These are phyloP conservation scores for Phytophthora ramorum DNA, from an alignment of 352 stramenopile genomes.

Conservation along the genomic window DNA sequence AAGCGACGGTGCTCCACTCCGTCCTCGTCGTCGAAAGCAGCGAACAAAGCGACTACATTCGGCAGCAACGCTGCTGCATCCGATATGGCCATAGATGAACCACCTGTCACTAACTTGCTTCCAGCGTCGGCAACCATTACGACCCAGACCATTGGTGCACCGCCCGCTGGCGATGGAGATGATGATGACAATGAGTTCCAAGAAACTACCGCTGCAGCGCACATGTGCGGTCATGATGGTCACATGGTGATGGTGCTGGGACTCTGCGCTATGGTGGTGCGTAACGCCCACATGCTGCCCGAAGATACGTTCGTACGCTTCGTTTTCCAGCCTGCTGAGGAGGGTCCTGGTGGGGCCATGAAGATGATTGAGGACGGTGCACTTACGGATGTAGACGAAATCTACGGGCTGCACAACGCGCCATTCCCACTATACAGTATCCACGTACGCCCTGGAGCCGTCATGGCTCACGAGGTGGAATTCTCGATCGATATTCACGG, in stretches of 20 bases:
- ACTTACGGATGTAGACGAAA: conserved; percentile 84
- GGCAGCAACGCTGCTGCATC: conserved; percentile 14
- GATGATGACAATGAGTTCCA: conserved; percentile 41
- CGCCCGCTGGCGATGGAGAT: conserved; percentile 35
- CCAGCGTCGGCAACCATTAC: conserved; percentile 30
- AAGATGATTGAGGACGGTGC: conserved; percentile 95
- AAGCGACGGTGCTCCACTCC: conserved; percentile 55
- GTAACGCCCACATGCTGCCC: conserved; percentile 73
- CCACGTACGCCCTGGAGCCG: conserved; percentile 85
- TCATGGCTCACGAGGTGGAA: conserved; percentile 93
- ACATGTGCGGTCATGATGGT: conserved; percentile 97
- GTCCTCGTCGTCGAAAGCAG: conserved; percentile 10
- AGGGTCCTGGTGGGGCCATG: conserved; percentile 90
- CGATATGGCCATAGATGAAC: conserved; percentile 31
- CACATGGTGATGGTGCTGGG: conserved; percentile 96
- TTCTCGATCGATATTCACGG: conserved; percentile 94
- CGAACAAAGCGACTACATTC: background rate
- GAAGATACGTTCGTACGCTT: conserved; percentile 88
- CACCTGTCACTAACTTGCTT: conserved; percentile 17
- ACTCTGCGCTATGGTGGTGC: conserved; percentile 82
- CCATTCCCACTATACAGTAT: conserved; percentile 91
- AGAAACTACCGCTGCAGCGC: conserved; percentile 53
- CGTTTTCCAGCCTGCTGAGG: conserved; percentile 97
- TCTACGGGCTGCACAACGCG: conserved; percentile 95
- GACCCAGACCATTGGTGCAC: conserved; percentile 33